phyloP scores from a whole-genome alignment of 169 alveolate species.

The Cryptosporidium meleagridis region DNA sequence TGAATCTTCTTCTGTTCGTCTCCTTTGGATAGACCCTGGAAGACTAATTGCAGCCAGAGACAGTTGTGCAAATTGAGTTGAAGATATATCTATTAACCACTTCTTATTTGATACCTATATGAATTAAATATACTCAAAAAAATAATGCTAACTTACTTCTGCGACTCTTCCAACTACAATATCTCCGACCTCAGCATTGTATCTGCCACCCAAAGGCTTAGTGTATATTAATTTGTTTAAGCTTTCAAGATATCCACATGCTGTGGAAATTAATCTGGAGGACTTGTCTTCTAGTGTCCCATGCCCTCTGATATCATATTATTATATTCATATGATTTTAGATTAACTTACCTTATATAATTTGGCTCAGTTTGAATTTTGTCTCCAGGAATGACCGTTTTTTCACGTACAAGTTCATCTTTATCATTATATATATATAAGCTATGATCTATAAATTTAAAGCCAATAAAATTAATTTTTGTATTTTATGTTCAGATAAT shows the following conservation, averaged over 20 bases:
- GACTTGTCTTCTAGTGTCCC: conserved; percentile 51
- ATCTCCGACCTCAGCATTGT: conserved; percentile 87
- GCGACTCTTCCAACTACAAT: conserved; percentile 86
- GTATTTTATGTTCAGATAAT: too few relatives aligned
- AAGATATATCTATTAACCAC: conserved; percentile 92
- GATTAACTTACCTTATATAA: conserved; percentile 44
- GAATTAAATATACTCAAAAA: not conserved
- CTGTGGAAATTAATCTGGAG: conserved; percentile 23
- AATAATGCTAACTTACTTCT: conserved; percentile 76
- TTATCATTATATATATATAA: not conserved
- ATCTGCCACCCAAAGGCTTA: conserved; percentile 86
- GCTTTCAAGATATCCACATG: conserved; percentile 62
- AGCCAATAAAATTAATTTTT: not conserved
- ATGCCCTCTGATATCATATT: conserved; percentile 25
- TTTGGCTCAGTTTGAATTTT: conserved; percentile 57
- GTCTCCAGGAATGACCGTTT: conserved; percentile 71
- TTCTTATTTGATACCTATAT: conserved; percentile 68
- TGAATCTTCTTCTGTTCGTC: conserved; percentile 91
- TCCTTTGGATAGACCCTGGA: conserved; percentile 89
- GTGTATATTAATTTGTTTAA: conserved; percentile 86
- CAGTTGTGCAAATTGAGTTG: conserved; percentile 88
- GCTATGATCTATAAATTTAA: not conserved
- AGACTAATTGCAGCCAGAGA: conserved; percentile 90
- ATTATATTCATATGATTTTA: not conserved
- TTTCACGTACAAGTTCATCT: not conserved